These are phyloP conservation scores for Ceratobasidium sp. DNA, from an alignment of 1,284 basidiomycete genomes.

Conservation along the genomic window DNA sequence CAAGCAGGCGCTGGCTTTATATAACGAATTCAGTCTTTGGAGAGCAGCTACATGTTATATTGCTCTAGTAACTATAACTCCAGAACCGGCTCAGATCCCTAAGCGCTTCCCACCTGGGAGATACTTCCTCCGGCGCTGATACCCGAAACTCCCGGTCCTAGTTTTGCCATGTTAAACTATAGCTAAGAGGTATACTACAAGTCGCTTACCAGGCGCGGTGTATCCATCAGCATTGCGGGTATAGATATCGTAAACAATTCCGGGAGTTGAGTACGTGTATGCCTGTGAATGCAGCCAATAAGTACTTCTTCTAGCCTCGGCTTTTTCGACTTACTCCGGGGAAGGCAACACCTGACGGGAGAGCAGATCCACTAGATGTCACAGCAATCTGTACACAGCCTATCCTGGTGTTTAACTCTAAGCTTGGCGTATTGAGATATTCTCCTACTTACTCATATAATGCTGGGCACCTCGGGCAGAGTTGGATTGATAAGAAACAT, in stretches of 20 bases:
- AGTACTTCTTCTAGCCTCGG: neutral
- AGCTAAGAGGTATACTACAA: neutral
- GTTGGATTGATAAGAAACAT: constrained; percentile 14
- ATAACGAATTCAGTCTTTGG: too few relatives aligned
- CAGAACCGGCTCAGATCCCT: neutral
- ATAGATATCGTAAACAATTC: constrained; percentile 40
- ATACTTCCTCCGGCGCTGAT: constrained; percentile 38
- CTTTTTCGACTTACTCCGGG: constrained; percentile 22
- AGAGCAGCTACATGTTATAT: too few relatives aligned
- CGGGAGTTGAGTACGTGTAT: constrained; percentile 37
- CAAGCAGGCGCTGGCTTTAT: too few relatives aligned
- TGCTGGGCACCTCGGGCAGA: constrained; percentile 30
- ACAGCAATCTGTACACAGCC: constrained; percentile 42
- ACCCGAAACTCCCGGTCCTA: constrained; percentile 25
- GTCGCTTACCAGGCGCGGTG: constrained; percentile 29
- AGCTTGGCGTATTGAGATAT: neutral
- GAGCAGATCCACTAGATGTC: constrained; percentile 26
- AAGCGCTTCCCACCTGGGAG: constrained; percentile 33
- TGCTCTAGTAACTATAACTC: neutral
- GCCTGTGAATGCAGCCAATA: neutral
- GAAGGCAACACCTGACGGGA: constrained; percentile 41
- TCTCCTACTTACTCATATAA: constrained; percentile 29
- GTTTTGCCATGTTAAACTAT: neutral
- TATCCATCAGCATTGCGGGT: constrained; percentile 10
- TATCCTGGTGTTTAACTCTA: neutral